Evolutionary conservation across 2,329 filamentous ascomycete genomes (phyloP), one percentile per base, ranked within the genome.

Genomic region (Trichoderma asperellum): DNA sequence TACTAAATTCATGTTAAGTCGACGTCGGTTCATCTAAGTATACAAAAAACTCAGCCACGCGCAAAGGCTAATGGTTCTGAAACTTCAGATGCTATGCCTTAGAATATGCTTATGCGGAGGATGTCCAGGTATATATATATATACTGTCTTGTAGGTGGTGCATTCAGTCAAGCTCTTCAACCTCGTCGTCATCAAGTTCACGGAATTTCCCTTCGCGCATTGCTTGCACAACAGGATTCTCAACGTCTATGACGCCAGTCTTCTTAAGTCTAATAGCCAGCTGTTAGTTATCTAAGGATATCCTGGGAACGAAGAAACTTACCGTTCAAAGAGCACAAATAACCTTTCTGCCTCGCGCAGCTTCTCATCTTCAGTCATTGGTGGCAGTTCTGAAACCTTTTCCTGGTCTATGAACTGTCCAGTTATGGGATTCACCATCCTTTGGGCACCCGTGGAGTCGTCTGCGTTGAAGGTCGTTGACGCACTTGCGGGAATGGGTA

Each of bases 311-410:
- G 29, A 27, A 40, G 43, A 29, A 24, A 73, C 81, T 72, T 81
- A 91, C 91, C 92, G 87, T 80, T 97, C 94, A 80, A 97, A 97
- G 3, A 97, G 82, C 14, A 97, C 93, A 81, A 96, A 97, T 0
- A 97, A 80, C 68, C 89, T 87, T 79, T 97, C 95, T 0, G 94
- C 95, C 77, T 99, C 96, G 69, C 92, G 85, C 79, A 97, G 92
- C 79, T 95, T 97, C 81, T 98, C 95, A 73, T 94, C 94, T 58
- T 92, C 84, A 0, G 92, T 96, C 95, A 98, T 97, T 60, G 92
- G 88, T 1, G 89, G 88, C 12, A 83, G 79, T 4, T 88, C 81
- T 7, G 87, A 82, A 7, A 83, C 80, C 66, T 84, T 85, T 79
- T 95, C 92, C 47, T 83, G 85, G 73, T 93, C 90, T 62, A 93